Evolutionary conservation across 768 basidiomycete genomes (phyloP).

Genomic region (Lactifluus volemus): DNA sequence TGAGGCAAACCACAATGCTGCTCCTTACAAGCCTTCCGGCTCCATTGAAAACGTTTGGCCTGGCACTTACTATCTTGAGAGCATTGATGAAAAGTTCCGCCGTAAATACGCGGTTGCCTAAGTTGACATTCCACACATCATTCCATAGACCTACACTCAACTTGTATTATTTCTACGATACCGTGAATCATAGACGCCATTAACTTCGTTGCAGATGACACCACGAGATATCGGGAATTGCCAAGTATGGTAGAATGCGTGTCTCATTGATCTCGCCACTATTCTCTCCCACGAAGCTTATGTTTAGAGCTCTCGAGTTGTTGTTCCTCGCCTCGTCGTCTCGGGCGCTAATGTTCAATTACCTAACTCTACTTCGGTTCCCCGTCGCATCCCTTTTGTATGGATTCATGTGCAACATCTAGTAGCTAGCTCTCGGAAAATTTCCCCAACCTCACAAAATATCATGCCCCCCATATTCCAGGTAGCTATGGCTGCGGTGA

Average conservation of each 20-base stretch:
- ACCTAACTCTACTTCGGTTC: neutral
- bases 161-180: conserved; percentile 7
- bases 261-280: too few species aligned
- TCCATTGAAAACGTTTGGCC: conserved; percentile 90
- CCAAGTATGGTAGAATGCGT: too few species aligned
- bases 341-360: neutral
- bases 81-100: conserved; percentile 84
- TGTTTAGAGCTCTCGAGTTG: too few species aligned
- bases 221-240: neutral
- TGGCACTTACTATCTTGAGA: conserved; percentile 86
- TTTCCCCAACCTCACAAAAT: neutral
- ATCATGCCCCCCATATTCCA: conserved; percentile 2
- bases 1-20: conserved; percentile 93
- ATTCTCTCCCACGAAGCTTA: too few species aligned
- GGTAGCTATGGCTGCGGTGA: conserved; percentile 1
- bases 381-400: too few species aligned
- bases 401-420: neutral
- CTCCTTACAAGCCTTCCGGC: conserved; percentile 76
- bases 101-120: conserved; percentile 55
- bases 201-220: neutral
- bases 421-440: neutral
- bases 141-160: conserved; percentile 1
- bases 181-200: conserved; percentile 7
- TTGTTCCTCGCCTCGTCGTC: too few species aligned
- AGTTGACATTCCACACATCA: neutral